These are phyloP conservation scores for Allium fistulosum DNA, from an alignment of 106 monocot species.

Conservation along the genomic window DNA sequence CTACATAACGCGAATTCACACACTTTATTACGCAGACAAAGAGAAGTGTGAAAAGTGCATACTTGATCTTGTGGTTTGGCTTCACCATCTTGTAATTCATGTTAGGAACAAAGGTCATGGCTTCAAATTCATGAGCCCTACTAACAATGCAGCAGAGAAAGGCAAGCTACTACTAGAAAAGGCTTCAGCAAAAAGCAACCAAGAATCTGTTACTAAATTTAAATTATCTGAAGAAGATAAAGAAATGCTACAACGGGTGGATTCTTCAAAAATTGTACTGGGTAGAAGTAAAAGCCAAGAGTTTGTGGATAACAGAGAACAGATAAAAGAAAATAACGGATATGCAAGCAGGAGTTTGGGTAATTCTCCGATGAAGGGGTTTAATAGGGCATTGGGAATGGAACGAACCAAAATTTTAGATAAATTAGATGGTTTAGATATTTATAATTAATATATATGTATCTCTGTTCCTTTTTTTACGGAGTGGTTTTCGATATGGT, in stretches of 20 bases:
- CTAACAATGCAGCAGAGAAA: background rate
- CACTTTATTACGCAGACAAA: constrained; percentile 49
- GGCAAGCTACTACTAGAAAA: background rate
- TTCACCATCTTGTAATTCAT: constrained; percentile 44
- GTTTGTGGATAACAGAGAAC: background rate
- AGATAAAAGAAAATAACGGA: background rate
- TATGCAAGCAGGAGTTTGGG: constrained; percentile 9
- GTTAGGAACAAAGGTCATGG: constrained; percentile 36
- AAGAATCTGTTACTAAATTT: background rate
- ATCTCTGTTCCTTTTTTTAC: too few relatives aligned
- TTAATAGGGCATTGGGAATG: background rate
- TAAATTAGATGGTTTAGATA: constrained; percentile 11
- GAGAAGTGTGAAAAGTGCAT: constrained; percentile 46
- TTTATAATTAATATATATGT: too few relatives aligned
- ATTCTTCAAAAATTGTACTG: constrained; percentile 2
- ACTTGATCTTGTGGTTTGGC: constrained; percentile 40
- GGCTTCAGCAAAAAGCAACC: background rate
- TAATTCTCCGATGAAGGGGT: constrained; percentile 9
- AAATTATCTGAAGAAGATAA: constrained; percentile 30
- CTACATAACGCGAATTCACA: constrained; percentile 30
- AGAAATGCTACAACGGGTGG: constrained; percentile 8
- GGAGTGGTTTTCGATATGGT: too few relatives aligned
- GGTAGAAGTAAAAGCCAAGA: constrained; percentile 9
- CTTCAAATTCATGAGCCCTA: constrained; percentile 9
- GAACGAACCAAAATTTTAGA: constrained; percentile 10